phyloP scores from a whole-genome alignment of 495 filamentous ascomycete species.

The Aspergillus conjunctus region DNA sequence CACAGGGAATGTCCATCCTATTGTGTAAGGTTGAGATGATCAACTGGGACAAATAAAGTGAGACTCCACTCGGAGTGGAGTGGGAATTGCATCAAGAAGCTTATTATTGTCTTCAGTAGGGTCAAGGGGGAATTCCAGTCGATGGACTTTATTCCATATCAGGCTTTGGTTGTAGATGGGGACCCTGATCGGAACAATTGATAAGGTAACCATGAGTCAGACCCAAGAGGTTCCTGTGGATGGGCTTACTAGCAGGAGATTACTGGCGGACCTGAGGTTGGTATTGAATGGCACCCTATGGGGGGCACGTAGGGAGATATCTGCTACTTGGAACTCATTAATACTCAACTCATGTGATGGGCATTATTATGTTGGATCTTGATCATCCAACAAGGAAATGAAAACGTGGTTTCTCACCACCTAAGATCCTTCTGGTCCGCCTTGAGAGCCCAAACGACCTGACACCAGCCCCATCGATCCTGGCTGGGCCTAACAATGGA shows the following conservation, averaged over 20 bases:
- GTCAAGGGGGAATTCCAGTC: not conserved
- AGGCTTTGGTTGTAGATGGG: not conserved
- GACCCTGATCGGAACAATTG: not conserved
- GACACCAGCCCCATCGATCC: conserved; percentile 6
- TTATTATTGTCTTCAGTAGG: conserved; percentile 7
- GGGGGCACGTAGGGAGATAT: no score
- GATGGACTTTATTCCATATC: not conserved
- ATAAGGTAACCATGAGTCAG: no score
- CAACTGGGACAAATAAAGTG: not conserved
- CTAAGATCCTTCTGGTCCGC: not conserved
- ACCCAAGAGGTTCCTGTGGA: not conserved
- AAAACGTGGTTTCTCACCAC: no score
- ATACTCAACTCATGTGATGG: no score
- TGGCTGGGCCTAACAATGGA: conserved; percentile 6
- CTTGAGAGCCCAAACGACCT: not conserved
- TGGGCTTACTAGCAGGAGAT: not conserved
- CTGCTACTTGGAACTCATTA: no score
- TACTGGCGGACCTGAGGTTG: no score
- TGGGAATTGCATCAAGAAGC: conserved; percentile 17
- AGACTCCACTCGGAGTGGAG: conserved; percentile 9
- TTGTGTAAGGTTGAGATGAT: not conserved
- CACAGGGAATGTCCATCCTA: not conserved
- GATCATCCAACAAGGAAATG: no score
- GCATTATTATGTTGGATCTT: no score
- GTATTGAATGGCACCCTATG: not conserved